A percentile compares a stretch with the other conserved stretches of the same genome.
Conservation (phyloP, 352 stramenopile genomes). For the Phytopythium kandeliae region DNA sequence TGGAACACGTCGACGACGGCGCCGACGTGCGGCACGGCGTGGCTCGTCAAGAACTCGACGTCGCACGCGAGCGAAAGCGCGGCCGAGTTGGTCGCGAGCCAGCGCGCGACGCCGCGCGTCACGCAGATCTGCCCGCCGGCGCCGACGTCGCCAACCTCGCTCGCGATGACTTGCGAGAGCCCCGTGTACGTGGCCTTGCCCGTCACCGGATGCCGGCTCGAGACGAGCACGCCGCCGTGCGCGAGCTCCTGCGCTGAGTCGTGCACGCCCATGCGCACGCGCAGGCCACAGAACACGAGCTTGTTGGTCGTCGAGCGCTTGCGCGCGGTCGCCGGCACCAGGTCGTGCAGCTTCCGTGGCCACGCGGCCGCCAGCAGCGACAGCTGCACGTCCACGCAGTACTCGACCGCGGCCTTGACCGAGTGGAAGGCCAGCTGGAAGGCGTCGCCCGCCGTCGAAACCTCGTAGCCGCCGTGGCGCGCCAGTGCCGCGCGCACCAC, state of each 20-base stretch:
- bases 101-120: conserved; percentile 31
- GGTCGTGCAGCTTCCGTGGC: conserved; percentile 40
- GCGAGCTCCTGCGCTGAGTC: conserved; percentile 22
- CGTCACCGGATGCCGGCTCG: conserved; percentile 37
- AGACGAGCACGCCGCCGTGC: conserved; percentile 40
- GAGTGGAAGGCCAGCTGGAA: conserved; percentile 62
- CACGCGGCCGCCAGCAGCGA: conserved; percentile 30
- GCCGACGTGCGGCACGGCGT: conserved; percentile 29
- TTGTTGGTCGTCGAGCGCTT: conserved; percentile 35
- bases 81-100: conserved; percentile 25
- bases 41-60: conserved; percentile 20
- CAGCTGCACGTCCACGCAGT: conserved; percentile 47
- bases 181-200: conserved; percentile 49
- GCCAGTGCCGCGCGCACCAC: conserved; percentile 32
- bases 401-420: conserved; percentile 47
- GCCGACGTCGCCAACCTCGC: conserved; percentile 40
- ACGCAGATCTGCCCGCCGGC: conserved; percentile 47
- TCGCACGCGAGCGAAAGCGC: conserved; percentile 14
- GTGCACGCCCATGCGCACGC: conserved; percentile 56
- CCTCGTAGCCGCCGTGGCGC: conserved; percentile 46
- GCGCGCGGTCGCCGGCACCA: conserved; percentile 20
- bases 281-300: conserved; percentile 41
- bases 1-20: conserved; percentile 34
- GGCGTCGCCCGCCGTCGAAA: conserved; percentile 47
- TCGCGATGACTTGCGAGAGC: conserved; percentile 51